Evolutionary conservation across 106 monocot species (phyloP).

Genomic region (Acorus calamus): DNA sequence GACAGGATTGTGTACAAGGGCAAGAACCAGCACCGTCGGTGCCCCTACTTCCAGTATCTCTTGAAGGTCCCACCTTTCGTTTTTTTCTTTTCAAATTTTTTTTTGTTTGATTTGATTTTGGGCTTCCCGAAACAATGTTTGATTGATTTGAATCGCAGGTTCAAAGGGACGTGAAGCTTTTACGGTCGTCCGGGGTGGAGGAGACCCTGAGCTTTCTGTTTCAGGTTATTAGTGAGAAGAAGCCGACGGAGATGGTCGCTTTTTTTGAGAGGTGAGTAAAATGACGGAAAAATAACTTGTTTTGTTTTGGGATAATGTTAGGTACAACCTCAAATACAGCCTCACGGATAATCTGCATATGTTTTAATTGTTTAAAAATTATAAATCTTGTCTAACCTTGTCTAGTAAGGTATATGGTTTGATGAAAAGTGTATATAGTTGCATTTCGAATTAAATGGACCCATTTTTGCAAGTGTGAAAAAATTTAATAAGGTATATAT

Average conservation of each 20-base stretch:
- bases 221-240: conserved; percentile 36
- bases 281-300: too few relatives aligned
- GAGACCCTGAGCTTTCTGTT: conserved; percentile 43
- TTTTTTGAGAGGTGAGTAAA: not conserved
- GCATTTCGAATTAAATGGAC: too few relatives aligned
- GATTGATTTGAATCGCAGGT: conserved; percentile 27
- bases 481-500: too few relatives aligned
- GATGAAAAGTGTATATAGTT: too few relatives aligned
- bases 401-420: too few relatives aligned
- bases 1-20: conserved; percentile 51
- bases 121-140: too few relatives aligned
- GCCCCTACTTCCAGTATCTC: conserved; percentile 47
- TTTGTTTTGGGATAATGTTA: too few relatives aligned
- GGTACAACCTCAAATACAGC: too few relatives aligned
- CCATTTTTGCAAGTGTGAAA: too few relatives aligned
- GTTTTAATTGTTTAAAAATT: too few relatives aligned
- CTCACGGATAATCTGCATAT: too few relatives aligned
- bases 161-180: conserved; percentile 55
- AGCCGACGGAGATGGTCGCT: conserved; percentile 25
- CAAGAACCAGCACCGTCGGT: conserved; percentile 59
- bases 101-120: not conserved
- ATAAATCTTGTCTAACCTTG: too few relatives aligned
- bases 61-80: conserved; percentile 25
- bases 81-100: not conserved
- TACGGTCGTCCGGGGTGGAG: conserved; percentile 28